A percentile compares a stretch with the other conserved stretches of the same genome.
Evolutionary conservation across 805 yeast genomes (phyloP).

Genomic region (Lipomyces sp.): DNA sequence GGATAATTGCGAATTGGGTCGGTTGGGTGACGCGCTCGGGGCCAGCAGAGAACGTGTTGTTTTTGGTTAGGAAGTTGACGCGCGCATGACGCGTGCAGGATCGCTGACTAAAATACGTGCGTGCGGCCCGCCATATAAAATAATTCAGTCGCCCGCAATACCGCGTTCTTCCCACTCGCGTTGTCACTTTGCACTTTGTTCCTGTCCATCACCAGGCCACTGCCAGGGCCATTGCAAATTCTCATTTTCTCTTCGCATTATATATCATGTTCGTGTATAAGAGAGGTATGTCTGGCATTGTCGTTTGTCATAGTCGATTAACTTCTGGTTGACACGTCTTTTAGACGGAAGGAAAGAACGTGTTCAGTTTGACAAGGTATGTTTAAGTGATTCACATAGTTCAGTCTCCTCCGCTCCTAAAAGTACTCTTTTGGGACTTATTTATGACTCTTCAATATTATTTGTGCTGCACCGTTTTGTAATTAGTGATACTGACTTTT

Average conservation of each 20-base stretch:
- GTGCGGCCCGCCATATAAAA: not conserved
- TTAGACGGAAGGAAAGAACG: conserved; percentile 87
- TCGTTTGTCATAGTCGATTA: not conserved
- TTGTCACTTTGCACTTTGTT: not conserved
- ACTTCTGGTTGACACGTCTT: conserved; percentile 3
- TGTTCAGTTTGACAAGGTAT: conserved; percentile 73
- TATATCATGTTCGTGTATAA: conserved; percentile 38
- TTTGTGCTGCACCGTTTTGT: not conserved
- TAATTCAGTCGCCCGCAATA: not conserved
- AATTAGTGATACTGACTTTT: conserved; percentile 4
- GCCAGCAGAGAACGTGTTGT: not conserved
- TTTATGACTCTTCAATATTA: not conserved
- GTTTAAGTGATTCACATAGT: not conserved
- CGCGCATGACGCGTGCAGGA: conserved; percentile 6
- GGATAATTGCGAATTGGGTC: not conserved
- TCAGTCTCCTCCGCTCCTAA: not conserved
- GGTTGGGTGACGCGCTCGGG: not conserved
- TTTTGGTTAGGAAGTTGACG: not conserved
- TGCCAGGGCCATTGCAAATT: not conserved
- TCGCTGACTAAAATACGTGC: conserved; percentile 5
- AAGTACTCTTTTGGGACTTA: not conserved
- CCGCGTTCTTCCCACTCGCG: not conserved
- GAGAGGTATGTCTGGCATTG: conserved; percentile 31
- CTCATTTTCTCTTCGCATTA: not conserved
- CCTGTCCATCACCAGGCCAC: not conserved